These are phyloP conservation scores for Myrica gale DNA, from an alignment of 306 rosid genomes.

Conservation along the genomic window DNA sequence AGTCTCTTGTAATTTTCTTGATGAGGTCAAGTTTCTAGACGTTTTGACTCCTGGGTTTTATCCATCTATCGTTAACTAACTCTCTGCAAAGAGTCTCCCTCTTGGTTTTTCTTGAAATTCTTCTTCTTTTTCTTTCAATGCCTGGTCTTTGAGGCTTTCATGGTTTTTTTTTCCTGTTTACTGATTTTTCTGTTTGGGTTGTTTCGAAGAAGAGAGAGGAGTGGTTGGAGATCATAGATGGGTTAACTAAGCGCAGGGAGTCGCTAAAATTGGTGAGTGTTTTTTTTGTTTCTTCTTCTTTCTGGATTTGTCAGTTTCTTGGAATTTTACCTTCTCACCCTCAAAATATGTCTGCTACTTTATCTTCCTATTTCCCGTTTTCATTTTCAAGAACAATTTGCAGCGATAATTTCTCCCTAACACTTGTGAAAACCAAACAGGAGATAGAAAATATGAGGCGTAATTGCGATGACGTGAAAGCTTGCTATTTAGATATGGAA, in stretches of 20 bases:
- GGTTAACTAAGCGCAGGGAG: slow-evolving; percentile 23
- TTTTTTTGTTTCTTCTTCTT: not conserved
- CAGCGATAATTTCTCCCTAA: not conserved
- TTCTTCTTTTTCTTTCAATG: not conserved
- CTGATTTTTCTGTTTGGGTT: slow-evolving; percentile 11
- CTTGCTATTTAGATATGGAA: slow-evolving; percentile 40
- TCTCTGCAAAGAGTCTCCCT: too few relatives aligned
- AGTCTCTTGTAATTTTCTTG: not conserved
- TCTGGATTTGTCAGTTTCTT: slow-evolving; percentile 3
- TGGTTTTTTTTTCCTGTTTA: not conserved
- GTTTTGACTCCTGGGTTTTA: not conserved
- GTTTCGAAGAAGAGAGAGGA: slow-evolving; percentile 44
- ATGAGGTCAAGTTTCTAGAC: not conserved
- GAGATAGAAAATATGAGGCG: slow-evolving; percentile 41
- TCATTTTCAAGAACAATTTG: slow-evolving; percentile 11
- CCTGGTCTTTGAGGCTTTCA: not conserved
- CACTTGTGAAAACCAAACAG: slow-evolving; percentile 26
- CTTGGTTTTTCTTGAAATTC: not conserved
- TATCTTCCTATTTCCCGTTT: not conserved
- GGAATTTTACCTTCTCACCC: not conserved
- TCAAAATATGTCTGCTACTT: not conserved
- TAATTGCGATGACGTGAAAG: slow-evolving; percentile 17
- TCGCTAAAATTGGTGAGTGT: slow-evolving; percentile 38
- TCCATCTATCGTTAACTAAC: not conserved
- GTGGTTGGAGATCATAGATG: slow-evolving; percentile 28